Conservation (phyloP, 139 green algal genomes). For the Volvox reticuliferus region DNA sequence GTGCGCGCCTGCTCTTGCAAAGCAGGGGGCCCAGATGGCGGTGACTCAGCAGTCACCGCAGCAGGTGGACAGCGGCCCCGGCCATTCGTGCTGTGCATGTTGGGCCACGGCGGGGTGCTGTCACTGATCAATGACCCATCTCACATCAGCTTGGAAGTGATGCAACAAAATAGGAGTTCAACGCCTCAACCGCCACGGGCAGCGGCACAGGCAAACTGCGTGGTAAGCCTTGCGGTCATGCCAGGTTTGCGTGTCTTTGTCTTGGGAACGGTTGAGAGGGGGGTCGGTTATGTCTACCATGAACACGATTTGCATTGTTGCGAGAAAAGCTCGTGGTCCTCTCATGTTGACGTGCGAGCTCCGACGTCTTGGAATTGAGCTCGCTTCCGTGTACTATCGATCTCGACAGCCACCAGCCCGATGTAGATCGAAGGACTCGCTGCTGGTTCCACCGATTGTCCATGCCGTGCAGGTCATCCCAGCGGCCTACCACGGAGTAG, state of each 20-base stretch:
- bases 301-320: not conserved
- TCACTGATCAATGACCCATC: conserved; percentile 19
- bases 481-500: not conserved
- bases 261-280: not conserved
- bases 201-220: not conserved
- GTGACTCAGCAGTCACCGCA: not conserved
- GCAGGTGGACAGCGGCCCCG: not conserved
- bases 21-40: no score
- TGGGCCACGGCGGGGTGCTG: conserved; percentile 32
- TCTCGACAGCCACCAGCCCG: not conserved
- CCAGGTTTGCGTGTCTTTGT: not conserved
- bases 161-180: not conserved
- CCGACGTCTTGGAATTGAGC: not conserved
- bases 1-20: no score
- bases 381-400: not conserved
- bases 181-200: not conserved
- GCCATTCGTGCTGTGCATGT: conserved; percentile 33
- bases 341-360: no score
- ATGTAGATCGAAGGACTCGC: not conserved
- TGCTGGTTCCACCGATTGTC: not conserved
- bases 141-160: not conserved
- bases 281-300: not conserved
- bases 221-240: not conserved
- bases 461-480: conserved; percentile 7
- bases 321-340: no score